Percentiles rank a stretch among this genome's conserved stretches.
Evolutionary conservation across 768 basidiomycete species (phyloP).

Genomic region (Mycena sanguinolenta): DNA sequence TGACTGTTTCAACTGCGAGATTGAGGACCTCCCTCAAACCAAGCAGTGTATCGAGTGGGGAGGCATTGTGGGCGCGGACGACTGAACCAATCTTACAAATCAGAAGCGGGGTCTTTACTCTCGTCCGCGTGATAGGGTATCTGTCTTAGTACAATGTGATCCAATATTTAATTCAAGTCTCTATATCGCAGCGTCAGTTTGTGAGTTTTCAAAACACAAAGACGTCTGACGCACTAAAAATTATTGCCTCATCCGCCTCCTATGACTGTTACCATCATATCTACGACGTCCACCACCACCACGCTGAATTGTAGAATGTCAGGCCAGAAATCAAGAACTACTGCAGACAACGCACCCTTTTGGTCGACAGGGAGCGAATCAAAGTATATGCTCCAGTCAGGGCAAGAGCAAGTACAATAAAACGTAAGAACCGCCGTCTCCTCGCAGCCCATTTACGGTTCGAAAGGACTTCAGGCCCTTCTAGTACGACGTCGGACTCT

Average conservation of each 20-base stretch:
- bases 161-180: neutral
- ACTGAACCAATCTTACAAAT: too few relatives aligned
- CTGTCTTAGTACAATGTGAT: neutral
- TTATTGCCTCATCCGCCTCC: neutral
- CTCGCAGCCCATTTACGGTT: neutral
- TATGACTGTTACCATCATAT: neutral
- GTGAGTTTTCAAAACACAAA: neutral
- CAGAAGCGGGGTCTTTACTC: too few relatives aligned
- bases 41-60: neutral
- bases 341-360: neutral
- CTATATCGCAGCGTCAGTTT: neutral
- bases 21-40: neutral
- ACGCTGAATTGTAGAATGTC: neutral
- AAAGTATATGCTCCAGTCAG: slow-evolving; percentile 6
- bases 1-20: neutral
- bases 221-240: neutral
- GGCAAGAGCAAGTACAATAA: neutral
- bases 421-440: neutral
- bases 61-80: neutral
- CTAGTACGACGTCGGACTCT: neutral
- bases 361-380: neutral
- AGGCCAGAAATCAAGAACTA: neutral
- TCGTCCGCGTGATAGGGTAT: neutral
- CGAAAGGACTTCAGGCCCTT: neutral
- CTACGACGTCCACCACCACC: neutral